phyloP scores from a whole-genome alignment of 2,329 filamentous ascomycete genomes.

The Colletotrichum sp. region DNA sequence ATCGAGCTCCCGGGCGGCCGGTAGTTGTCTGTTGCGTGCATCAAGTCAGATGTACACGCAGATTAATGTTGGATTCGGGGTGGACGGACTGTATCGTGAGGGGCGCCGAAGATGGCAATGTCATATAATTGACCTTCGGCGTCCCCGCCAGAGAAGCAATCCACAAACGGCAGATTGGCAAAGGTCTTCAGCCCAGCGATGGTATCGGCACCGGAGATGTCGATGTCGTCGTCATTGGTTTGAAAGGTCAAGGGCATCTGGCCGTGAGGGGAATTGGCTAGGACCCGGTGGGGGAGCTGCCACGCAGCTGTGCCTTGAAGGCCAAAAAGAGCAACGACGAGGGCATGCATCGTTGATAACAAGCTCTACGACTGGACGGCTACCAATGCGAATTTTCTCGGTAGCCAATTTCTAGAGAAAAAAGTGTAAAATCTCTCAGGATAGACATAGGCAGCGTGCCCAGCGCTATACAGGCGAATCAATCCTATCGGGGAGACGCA shows the following conservation, averaged over 20 bases:
- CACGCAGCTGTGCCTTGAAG: not conserved
- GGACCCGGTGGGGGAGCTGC: slow-evolving; percentile 7
- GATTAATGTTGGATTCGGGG: not conserved
- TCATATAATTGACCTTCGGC: slow-evolving; percentile 22
- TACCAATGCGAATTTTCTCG: fast-evolving
- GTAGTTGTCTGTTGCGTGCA: slow-evolving; percentile 21
- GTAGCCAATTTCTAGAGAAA: not conserved
- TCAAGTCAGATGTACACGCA: not conserved
- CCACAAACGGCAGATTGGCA: slow-evolving; percentile 26
- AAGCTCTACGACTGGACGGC: not conserved
- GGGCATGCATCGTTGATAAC: not conserved
- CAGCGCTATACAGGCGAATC: not conserved
- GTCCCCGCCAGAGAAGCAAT: slow-evolving; percentile 27
- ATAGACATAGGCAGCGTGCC: not conserved
- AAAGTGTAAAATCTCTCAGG: not conserved
- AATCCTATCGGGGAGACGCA: not conserved
- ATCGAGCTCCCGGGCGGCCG: slow-evolving; percentile 31
- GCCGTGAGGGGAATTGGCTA: not conserved
- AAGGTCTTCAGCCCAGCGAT: slow-evolving; percentile 26
- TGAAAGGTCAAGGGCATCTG: slow-evolving; percentile 18
- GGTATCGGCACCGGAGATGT: slow-evolving; percentile 13
- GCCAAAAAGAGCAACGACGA: not conserved
- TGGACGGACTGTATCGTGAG: slow-evolving; percentile 30
- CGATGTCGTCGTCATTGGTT: slow-evolving; percentile 14
- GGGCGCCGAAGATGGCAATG: slow-evolving; percentile 32